phyloP scores from a whole-genome alignment of 148 eudicot genomes.

The Dysphania ambrosioides region DNA sequence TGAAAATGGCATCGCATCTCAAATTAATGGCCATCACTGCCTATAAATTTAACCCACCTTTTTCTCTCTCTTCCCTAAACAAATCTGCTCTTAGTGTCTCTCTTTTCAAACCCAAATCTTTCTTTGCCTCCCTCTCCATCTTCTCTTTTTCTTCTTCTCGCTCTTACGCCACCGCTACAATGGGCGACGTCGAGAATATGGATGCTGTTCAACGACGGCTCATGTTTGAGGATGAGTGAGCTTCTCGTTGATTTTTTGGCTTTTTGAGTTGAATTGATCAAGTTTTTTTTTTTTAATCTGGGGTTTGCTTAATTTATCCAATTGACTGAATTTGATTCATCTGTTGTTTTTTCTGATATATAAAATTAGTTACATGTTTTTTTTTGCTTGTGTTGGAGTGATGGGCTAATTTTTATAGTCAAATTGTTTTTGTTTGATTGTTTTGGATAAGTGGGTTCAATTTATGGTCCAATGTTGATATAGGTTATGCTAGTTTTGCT shows the following conservation, averaged over 20 bases:
- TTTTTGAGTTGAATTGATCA: no score
- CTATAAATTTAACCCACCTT: slow-evolving; percentile 25
- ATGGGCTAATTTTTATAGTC: no score
- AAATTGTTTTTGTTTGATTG: no score
- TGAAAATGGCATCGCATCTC: slow-evolving; percentile 24
- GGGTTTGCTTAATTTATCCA: slow-evolving; percentile 9
- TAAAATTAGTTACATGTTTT: no score
- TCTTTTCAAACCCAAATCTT: slow-evolving; percentile 13
- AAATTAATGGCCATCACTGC: slow-evolving; percentile 25
- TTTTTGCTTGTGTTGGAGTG: background rate
- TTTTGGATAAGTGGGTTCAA: no score
- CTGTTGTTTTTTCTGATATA: background rate
- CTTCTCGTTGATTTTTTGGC: no score
- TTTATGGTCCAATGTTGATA: slow-evolving; percentile 7
- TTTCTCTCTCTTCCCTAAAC: slow-evolving; percentile 14
- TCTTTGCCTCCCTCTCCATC: slow-evolving; percentile 9
- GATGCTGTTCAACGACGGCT: slow-evolving; percentile 82
- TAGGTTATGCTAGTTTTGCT: slow-evolving; percentile 4
- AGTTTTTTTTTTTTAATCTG: no score
- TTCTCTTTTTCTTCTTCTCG: slow-evolving; percentile 16
- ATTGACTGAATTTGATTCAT: background rate
- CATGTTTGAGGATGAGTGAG: slow-evolving; percentile 90
- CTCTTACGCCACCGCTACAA: slow-evolving; percentile 26
- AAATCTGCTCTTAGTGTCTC: background rate
- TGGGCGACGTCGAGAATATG: slow-evolving; percentile 68